Base-by-base conservation (phyloP, 2,329 filamentous ascomycete species). In the Diplodia mutila region DNA sequence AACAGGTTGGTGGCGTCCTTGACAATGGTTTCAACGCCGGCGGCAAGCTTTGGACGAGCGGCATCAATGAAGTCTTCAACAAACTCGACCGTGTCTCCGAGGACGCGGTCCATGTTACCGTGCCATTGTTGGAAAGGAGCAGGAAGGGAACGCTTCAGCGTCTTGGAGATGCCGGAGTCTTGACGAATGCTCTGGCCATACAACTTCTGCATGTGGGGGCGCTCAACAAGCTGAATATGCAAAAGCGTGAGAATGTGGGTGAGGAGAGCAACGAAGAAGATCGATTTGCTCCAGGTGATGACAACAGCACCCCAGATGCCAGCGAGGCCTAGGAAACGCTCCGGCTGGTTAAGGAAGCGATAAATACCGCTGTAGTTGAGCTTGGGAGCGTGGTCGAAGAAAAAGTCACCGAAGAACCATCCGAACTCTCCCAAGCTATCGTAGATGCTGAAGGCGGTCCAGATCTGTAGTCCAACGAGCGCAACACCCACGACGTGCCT, bases 401-500 rank as follows among this genome's bases (percentile, higher is more conserved):
- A 98, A 83, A 98, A 99, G 77, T 99, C 95, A 21, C 95, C 95
- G 75, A 94, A 98, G 84, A 98, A 98, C 94, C 94, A 99, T 73
- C 95, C 95, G 75, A 98, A 99, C 76, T 99, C 95, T 67, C 95
- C 95, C 0, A 99, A 87, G 1, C 93, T 96, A 61, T 97, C 93
- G 78, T 98, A 97, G 72, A 98, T 94, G 78, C 93, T 97, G 71
- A 91, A 84, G 1, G 93, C 90, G 1, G 94, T 97, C 95, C 95
- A 99, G 21, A 96, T 80, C 75, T 99, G 95, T 61, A 99, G 85
- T 12, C 91, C 89, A 68, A 98, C 89, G 70, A 98, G 83, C 64
- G 91, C 88, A 61, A 86, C 84, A 52, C 95, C 95, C 39, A 98
- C 77, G 29, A 97, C 91, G 75, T 98, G 95, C 76, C 93, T 91